A percentile compares a stretch with the other conserved stretches of the same genome.
Evolutionary conservation across 495 filamentous ascomycete species (phyloP).

Genomic region (Clohesyomyces aquaticus): DNA sequence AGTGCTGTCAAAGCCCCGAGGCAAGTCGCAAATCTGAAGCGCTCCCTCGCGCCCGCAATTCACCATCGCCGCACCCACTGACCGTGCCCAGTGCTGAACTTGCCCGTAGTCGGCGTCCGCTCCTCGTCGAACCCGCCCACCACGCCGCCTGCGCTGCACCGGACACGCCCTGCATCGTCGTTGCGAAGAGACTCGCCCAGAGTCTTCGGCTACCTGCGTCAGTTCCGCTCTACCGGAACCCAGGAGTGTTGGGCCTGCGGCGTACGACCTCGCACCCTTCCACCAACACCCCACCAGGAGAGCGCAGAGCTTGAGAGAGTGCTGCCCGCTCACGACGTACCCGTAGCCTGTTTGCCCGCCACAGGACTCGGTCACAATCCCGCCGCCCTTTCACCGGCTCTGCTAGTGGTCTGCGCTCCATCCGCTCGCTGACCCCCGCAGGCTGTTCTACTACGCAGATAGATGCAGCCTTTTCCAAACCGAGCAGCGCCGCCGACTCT

Average conservation of each 20-base stretch:
- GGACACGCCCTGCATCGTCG: neutral
- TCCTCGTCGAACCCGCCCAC: too few relatives aligned
- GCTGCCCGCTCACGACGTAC: too few relatives aligned
- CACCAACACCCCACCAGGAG: conserved; percentile 16
- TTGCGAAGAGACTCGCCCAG: conserved; percentile 32
- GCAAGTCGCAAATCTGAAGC: too few relatives aligned
- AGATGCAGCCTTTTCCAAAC: conserved; percentile 25
- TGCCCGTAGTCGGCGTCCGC: too few relatives aligned
- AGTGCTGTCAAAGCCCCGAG: neutral
- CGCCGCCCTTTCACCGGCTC: conserved; percentile 10
- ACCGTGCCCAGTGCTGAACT: too few relatives aligned
- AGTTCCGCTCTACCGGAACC: conserved; percentile 30
- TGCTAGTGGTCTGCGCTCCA: neutral
- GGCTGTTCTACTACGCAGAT: conserved; percentile 8
- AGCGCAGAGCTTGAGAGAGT: neutral
- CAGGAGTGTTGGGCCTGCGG: conserved; percentile 11
- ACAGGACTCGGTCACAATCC: conserved; percentile 14
- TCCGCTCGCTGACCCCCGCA: conserved; percentile 1
- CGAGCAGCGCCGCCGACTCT: conserved; percentile 6
- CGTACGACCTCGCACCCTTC: conserved; percentile 25
- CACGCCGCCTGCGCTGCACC: conserved; percentile 5
- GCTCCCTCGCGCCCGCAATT: neutral
- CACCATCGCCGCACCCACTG: conserved; percentile 8
- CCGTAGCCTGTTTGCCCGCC: conserved; percentile 16
- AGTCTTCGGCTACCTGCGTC: conserved; percentile 34